Evolutionary conservation across 2,329 filamentous ascomycete genomes (phyloP), one percentile per base, ranked within the genome.

Genomic region (Cladosporium colombiae): DNA sequence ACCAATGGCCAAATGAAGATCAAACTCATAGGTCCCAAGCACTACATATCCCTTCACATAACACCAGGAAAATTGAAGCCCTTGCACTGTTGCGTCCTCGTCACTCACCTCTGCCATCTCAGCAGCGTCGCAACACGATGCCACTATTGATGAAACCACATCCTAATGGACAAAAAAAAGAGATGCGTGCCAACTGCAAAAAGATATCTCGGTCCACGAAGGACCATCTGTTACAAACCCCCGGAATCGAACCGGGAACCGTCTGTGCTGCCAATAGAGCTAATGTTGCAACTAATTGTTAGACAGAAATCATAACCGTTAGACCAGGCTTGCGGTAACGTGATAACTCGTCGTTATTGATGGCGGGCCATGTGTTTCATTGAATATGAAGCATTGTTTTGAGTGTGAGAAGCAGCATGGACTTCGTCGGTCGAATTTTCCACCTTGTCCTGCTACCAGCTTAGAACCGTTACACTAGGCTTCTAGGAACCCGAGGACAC

Each of bases 241-340:
- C 50, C 49, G 50, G 60, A 63, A 63, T 63, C 60, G 60, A 63
- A 63, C 60, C 50, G 49, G 50, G 60, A 63, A 63, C 60, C 60
- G 53, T 63, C 60, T 63, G 60, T 63, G 60, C 49, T 55, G 49
- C 60, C 50, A 63, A 50, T 35, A 63, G 49, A 53, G 33, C 33
- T 53, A 44, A 62, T 55, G 50, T 63, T 63, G 60, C 50, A 63
- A 63, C 33, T 44, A 35, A 44, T 55, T 63, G 60, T 63, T 63
- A 63, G 60, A 63, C 60, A 63, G 60, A 63, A 63, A 63, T 63
- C 60, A 63, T 63, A 63, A 63, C 50, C 60, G 60, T 35, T 63
- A 63, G 60, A 63, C 60, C 60, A 63, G 60, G 60, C 60, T 63
- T 63, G 60, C 60, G 7, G 37, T 44, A 44, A 44, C 37, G 18